These are phyloP conservation scores for Lactarius vividus DNA, from an alignment of 768 basidiomycete genomes.

Conservation along the genomic window DNA sequence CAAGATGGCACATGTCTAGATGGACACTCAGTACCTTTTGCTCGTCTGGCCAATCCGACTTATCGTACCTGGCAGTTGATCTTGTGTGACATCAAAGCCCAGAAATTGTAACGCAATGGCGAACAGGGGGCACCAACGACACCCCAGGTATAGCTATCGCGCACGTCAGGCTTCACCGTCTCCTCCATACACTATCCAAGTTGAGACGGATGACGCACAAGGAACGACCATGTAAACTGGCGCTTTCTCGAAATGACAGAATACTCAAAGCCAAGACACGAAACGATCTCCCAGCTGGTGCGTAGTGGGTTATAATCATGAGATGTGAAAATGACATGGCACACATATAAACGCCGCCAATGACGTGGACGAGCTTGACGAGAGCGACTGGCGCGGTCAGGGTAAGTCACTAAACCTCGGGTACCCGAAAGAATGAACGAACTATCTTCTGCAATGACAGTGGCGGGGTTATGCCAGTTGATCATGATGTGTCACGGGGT, in stretches of 20 bases:
- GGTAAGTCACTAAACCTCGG: not conserved
- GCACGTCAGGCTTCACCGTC: not conserved
- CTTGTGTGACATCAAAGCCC: not conserved
- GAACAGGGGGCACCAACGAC: slow-evolving; percentile 16
- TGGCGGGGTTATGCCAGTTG: slow-evolving; percentile 3
- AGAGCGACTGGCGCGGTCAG: slow-evolving; percentile 3
- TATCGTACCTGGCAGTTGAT: slow-evolving; percentile 13
- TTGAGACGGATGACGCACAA: not conserved
- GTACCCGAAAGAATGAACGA: not conserved
- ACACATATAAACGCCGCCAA: slow-evolving; percentile 24
- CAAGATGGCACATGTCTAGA: slow-evolving; percentile 10
- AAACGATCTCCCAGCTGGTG: slow-evolving; percentile 20
- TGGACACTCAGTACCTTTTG: not conserved
- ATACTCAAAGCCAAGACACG: slow-evolving; percentile 14
- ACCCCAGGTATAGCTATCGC: slow-evolving; percentile 20
- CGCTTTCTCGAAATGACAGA: slow-evolving; percentile 13
- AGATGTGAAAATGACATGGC: not conserved
- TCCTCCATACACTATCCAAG: too few species aligned
- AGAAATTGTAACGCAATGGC: not conserved
- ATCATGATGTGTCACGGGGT: not conserved
- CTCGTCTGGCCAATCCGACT: not conserved
- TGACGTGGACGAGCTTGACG: slow-evolving; percentile 15
- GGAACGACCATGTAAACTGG: slow-evolving; percentile 19
- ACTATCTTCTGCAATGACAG: not conserved
- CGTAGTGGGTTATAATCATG: not conserved